Evolutionary conservation across 2,329 filamentous ascomycete genomes (phyloP), one percentile per base, ranked within the genome.

Genomic region (Proliferodiscus dingleyae): DNA sequence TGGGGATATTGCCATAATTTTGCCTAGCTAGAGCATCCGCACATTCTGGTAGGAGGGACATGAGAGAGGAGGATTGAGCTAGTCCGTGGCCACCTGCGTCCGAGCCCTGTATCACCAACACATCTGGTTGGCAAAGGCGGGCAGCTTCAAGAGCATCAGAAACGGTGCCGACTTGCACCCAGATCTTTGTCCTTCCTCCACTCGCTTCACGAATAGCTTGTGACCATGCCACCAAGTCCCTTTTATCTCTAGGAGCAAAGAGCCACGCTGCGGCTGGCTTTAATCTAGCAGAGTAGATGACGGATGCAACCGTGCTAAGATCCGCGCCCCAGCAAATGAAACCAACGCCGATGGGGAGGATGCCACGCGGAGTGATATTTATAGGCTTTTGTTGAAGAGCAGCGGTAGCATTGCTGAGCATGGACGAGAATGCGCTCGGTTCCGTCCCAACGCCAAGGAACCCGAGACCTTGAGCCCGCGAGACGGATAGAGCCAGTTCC

Each of bases 401-500:
- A 36, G 56, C 9, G 15, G 61, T 34, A 21, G 58, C 37, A 29
- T 61, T 61, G 8, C 62, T 54, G 0, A 69, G 55, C n/a, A 50
- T 41, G 1, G 38, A 16, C 18, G 49, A 43, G 34, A 62, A 50
- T 21, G 41, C 47, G 13, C 48, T 45, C 19, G 50, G 15, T 16
- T 65, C 67, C 2, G 53, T 60, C 56, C 66, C 59, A 1, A 66
- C 66, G 2, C 67, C 71, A 37, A 73, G 65, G 53, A 73, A 74
- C 9, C 71, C 77, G 1, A 77, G 50, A 3, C 73, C 74, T 4
- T 74, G 72, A 24, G 77, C 74, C 54, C 65, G 66, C 2, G 77
- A 80, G 11, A 87, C 73, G 34, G 79, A 74, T 24, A 80, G 67
- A 2, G 82, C 80, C 3, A 88, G 71, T 0, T 66, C 54, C 60